Evolutionary conservation across 2,329 filamentous ascomycete genomes (phyloP).

Genomic region (Colletotrichum theobromicola): DNA sequence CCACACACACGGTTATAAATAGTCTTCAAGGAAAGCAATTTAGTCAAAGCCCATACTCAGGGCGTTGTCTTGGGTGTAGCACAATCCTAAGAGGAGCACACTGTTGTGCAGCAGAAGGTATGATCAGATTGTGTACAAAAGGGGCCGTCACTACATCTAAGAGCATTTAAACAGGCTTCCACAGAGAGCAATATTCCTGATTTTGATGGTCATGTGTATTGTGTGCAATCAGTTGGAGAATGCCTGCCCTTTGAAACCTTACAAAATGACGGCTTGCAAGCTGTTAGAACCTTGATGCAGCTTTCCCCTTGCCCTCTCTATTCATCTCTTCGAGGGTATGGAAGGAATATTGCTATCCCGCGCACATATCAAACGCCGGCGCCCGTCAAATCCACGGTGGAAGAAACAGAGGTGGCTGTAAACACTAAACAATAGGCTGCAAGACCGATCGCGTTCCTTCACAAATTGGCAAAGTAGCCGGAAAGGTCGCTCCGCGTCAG

Average conservation of each 20-base stretch:
- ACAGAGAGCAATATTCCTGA: not conserved
- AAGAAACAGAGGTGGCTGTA: not conserved
- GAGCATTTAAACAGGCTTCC: not conserved
- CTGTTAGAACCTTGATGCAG: not conserved
- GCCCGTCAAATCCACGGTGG: accelerated
- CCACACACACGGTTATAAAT: too few species aligned
- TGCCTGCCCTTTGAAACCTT: not conserved
- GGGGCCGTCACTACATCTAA: not conserved
- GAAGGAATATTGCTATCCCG: accelerated
- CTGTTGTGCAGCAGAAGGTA: accelerated
- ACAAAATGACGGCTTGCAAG: not conserved
- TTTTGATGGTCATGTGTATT: not conserved
- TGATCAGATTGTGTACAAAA: not conserved
- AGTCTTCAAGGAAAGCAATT: not conserved
- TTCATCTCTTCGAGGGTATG: not conserved
- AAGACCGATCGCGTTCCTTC: too few species aligned
- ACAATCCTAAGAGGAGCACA: accelerated
- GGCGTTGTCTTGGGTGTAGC: accelerated
- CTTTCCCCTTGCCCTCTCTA: not conserved
- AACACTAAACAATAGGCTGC: accelerated
- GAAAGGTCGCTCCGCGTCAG: not conserved
- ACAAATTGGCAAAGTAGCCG: not conserved
- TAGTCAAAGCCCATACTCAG: accelerated
- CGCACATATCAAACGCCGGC: accelerated
- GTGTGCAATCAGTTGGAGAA: not conserved